Evolutionary conservation across 2,329 filamentous ascomycete genomes (phyloP).

Genomic region (Colletotrichum sublineola): DNA sequence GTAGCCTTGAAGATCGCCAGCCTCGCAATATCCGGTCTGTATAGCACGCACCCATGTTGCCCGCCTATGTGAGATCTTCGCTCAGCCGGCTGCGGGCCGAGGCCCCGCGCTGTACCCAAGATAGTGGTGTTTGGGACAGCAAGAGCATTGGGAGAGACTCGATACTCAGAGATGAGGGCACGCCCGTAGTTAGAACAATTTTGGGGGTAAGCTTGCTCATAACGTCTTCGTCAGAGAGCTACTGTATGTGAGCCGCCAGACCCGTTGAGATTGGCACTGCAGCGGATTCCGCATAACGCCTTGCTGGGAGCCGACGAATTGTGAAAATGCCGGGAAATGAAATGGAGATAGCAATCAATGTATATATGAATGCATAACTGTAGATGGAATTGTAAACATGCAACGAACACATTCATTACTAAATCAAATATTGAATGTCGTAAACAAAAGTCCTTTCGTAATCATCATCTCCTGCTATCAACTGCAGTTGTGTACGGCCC

Average conservation of each 20-base stretch:
- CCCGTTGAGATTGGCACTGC: constrained; percentile 43
- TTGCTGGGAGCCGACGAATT: background rate
- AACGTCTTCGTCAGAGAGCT: constrained; percentile 26
- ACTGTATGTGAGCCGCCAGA: constrained; percentile 34
- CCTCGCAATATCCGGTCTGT: constrained; percentile 48
- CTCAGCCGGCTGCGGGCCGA: background rate
- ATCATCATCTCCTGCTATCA: background rate
- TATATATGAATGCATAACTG: too few relatives aligned
- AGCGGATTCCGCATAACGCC: background rate
- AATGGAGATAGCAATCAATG: too few relatives aligned
- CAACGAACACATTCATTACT: too few relatives aligned
- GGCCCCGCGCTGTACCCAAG: background rate
- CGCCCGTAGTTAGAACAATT: constrained; percentile 57
- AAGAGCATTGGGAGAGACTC: too few relatives aligned
- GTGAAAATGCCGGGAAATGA: background rate
- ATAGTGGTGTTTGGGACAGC: constrained; percentile 1
- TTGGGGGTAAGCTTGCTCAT: constrained; percentile 37
- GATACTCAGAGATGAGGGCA: constrained; percentile 49
- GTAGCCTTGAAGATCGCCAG: constrained; percentile 47
- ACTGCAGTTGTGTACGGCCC: too few relatives aligned
- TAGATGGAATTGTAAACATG: background rate
- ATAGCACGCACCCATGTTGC: constrained; percentile 47
- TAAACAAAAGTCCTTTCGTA: background rate
- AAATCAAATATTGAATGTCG: background rate
- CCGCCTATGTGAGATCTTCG: background rate